Evolutionary conservation across 257 asterid genomes (phyloP), one percentile per base, ranked within the genome.

Genomic region (Solanum paucissectum): DNA sequence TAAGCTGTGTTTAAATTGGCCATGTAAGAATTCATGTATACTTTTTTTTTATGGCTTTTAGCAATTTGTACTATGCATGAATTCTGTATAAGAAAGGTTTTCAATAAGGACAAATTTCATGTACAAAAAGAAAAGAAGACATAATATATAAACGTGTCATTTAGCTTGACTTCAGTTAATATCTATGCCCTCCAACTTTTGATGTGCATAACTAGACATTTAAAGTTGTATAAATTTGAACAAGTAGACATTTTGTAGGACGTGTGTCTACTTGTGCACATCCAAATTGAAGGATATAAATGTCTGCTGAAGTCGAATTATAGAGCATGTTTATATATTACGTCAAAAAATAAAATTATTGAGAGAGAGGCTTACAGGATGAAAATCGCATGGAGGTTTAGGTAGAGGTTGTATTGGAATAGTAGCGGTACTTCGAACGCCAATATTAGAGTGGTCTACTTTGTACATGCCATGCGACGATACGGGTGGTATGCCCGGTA

Each of bases 341-440:
- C n/a, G n/a, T 52, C 1, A 52, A 52, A 58, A 58, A 20, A 18
- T 55, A 66, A 66, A 27, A 66, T 25, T 11, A 34, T 73, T 2
- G 42, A 81, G 25, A 76, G 1, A 71, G 49, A 58, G 37, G 21
- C 94, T 86, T 71, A 95, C 98, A 89, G 99, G 98, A 86, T 95
- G 96, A 64, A 92, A 75, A 83, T 94, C 95, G 16, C 94, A 86
- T 8, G 96, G 96, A 62, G 95, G 98, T 40, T 89, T 94, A 40
- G 98, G 94, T 23, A 91, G 87, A 8, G 94, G 69, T 85, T 93
- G 94, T 69, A 89, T 66, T 12, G 90, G 94, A 8, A 90, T 94
- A 10, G 90, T 73, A 18, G 91, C 83, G 27, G 77, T 69, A 4
- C 88, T 49, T 38, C 91, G 92, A 86, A 87, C 83, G 25, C 91